Base-by-base conservation (phyloP, 345 rosid species). In the Rhodomyrtus tomentosa region DNA sequence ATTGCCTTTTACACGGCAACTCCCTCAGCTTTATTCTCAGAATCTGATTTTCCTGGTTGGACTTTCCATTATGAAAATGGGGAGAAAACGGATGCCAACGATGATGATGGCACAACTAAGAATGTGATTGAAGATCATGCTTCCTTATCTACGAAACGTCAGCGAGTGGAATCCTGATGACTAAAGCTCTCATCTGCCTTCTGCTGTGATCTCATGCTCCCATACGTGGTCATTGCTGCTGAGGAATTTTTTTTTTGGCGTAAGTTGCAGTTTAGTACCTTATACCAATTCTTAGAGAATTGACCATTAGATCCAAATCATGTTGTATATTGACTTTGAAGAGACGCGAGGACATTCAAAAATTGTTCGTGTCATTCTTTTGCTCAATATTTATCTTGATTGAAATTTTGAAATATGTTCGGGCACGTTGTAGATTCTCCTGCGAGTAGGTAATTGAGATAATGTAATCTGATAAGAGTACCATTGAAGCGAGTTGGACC, bases 11-110 rank as follows among this genome's bases (percentile, higher is more conserved):
- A 95, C 85, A 94, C 88, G 84, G 62, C 90, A 58, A 88, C 89
- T 10, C 97, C 98, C 20, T 82, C 96, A 18, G 89, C 88, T 38
- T 87, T 96, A 90, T 96, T 96, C 87, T 88, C 92, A 2, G 96
- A 93, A 27, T 87, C 95, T 10, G 97, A 96, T 83, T 95, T 93
- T 87, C 83, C 92, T 4, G 95, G 99, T 12, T 97, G 99, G 98
- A 89, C 96, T 7, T 97, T 95, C 89, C 85, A 88, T 51, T 59
- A 51, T 3, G 88, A 89, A 50, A 88, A 87, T 42, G 72, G 55
- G 53, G 82, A 83, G 56, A 89, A 76, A 38, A 55, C 82, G 16
- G 55, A 56, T 13, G 52, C 8, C 16, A 83, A 36, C 20, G 62
- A 40, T 5, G 45, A 18, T 84, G 88, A 49, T 24, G 62, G 48